A percentile compares a stretch with the other conserved stretches of the same genome.
These are phyloP conservation scores for Capillidium rhysosporum DNA, from an alignment of 371 early-diverging fungal species.

Conservation along the genomic window DNA sequence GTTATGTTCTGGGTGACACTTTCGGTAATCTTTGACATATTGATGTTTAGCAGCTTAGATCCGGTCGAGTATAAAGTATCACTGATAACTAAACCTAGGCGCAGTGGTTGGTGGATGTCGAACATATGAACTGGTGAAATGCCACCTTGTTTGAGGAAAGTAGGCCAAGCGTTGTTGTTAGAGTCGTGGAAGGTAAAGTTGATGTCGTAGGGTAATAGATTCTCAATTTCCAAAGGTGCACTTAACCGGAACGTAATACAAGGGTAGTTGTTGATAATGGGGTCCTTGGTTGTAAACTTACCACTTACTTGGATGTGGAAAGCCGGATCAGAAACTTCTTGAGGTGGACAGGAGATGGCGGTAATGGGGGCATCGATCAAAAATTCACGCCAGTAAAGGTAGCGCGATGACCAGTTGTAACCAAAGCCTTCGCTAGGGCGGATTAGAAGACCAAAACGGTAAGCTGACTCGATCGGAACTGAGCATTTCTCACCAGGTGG, in stretches of 20 bases:
- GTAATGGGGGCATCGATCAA: constrained; percentile 11
- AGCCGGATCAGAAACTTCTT: constrained; percentile 23
- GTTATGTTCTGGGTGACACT: constrained; percentile 37
- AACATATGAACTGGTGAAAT: constrained; percentile 64
- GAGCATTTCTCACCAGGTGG: constrained; percentile 64
- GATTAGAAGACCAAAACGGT: constrained; percentile 50
- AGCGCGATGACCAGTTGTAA: constrained; percentile 48
- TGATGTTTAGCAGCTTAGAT: constrained; percentile 68
- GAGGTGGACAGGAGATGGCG: constrained; percentile 24
- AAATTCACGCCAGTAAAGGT: constrained; percentile 50
- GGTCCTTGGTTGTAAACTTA: constrained; percentile 18
- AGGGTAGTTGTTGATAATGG: constrained; percentile 39
- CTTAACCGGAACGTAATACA: constrained; percentile 61
- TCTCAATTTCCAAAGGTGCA: constrained; percentile 88
- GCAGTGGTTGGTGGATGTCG: constrained; percentile 59
- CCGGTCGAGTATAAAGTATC: constrained; percentile 32
- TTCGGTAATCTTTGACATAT: constrained; percentile 40
- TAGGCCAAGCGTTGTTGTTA: constrained; percentile 35
- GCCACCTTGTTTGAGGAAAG: constrained; percentile 45
- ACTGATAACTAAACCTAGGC: constrained; percentile 47
- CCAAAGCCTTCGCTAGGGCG: constrained; percentile 65
- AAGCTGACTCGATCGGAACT: constrained; percentile 70
- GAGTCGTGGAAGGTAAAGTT: constrained; percentile 41
- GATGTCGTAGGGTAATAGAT: constrained; percentile 70
- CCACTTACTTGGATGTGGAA: constrained; percentile 41